Evolutionary conservation across 1,284 basidiomycete species (phyloP), one percentile per base, ranked within the genome.

Genomic region (Fistulinella cinereoalba): DNA sequence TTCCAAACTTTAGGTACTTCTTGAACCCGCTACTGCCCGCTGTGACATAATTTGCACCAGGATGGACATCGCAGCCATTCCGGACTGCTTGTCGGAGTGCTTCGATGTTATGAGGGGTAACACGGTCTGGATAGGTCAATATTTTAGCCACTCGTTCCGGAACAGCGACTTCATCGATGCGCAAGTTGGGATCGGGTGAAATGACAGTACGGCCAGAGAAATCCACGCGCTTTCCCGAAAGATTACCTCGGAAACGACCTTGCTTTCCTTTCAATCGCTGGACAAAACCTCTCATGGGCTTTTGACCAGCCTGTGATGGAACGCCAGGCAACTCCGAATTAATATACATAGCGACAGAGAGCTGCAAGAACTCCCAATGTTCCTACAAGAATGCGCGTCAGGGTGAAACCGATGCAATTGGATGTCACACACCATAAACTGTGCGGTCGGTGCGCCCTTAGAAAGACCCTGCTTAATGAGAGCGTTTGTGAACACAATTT

Each of bases 121-220:
- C 97, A 34, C 95, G 82, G 64, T 98, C 96, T 0, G 97, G 97
- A 64, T 96, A 99, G 3, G 97, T 99, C 48, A 99, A 71, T 47
- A 97, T 85, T 69, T 96, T 95, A 22, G 97, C 93, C 15, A 99
- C 92, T 47, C 94, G 85, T 67, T 97, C 92, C 0, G 97, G 97
- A 1, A 99, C 92, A 16, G 97, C 97, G 15, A 97, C 93, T 70
- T 97, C 94, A 67, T 99, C 96, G 62, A 99, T 98, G 43, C 92
- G 87, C 52, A 99, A 73, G 66, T 99, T 99, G 10, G 97, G 97
- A 67, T 99, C 97, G 0, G 97, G 97, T 3, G 93, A 96, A 62
- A 99, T 99, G 69, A 99, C 97, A 6, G 97, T 99, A 60, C 97
- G 88, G 15, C 88, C 97, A 1, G 95, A 98, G 65, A 99, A 99